phyloP scores from a whole-genome alignment of 495 filamentous ascomycete genomes.

The Acidiella bohemica region DNA sequence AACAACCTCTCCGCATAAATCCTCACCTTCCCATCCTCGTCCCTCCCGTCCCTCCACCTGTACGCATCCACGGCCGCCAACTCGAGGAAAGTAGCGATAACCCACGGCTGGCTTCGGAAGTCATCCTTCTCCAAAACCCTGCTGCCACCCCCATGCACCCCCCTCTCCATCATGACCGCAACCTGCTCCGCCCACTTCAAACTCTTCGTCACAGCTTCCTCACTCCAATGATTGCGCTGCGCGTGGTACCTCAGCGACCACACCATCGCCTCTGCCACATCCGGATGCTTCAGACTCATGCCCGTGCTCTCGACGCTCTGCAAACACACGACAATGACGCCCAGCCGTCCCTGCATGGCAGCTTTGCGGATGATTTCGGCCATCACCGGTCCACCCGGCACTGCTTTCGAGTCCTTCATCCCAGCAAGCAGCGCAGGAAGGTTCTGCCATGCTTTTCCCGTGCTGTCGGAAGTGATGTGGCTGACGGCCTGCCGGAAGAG shows the following conservation, averaged over 20 bases:
- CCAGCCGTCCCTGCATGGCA: slow-evolving; percentile 16
- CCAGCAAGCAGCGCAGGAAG: slow-evolving; percentile 25
- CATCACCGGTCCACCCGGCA: slow-evolving; percentile 8
- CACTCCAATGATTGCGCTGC: slow-evolving; percentile 17
- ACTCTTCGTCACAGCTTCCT: slow-evolving; percentile 20
- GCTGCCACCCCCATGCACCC: slow-evolving; percentile 20
- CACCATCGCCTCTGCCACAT: slow-evolving; percentile 20
- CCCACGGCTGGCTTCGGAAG: slow-evolving; percentile 21
- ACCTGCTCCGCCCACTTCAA: slow-evolving; percentile 25
- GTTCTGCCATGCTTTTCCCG: slow-evolving; percentile 26
- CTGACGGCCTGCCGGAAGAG: slow-evolving; percentile 19
- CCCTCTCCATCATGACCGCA: slow-evolving; percentile 24
- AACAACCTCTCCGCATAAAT: slow-evolving; percentile 27
- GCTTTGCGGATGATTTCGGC: slow-evolving; percentile 24
- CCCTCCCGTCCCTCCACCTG: slow-evolving; percentile 21
- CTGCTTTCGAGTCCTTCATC: slow-evolving; percentile 8
- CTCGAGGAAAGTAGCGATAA: slow-evolving; percentile 28
- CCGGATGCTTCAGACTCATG: slow-evolving; percentile 15
- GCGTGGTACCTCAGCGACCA: slow-evolving; percentile 19
- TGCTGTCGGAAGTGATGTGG: slow-evolving; percentile 13
- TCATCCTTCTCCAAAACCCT: slow-evolving; percentile 12
- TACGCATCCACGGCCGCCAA: slow-evolving; percentile 25
- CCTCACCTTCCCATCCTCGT: slow-evolving; percentile 27
- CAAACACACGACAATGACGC: slow-evolving; percentile 23
- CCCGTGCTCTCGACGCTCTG: slow-evolving; percentile 23